Evolutionary conservation across 2,329 filamentous ascomycete species (phyloP).

Genomic region (Fusarium sp.): DNA sequence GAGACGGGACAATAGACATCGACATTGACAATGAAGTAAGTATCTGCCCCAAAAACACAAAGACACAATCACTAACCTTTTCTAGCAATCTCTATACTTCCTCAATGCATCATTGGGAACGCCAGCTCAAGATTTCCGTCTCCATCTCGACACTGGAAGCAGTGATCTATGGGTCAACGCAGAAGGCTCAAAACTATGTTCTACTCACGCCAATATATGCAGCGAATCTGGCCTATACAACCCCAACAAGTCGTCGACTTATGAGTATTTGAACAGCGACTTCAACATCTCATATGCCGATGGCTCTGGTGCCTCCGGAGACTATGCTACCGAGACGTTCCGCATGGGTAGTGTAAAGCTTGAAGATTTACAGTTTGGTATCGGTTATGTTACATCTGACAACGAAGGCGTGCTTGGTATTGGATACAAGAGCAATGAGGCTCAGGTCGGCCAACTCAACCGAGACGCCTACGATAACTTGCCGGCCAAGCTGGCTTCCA

Average conservation of each 20-base stretch:
- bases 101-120: conserved; percentile 70
- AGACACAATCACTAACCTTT: not conserved
- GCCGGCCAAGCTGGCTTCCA: conserved; percentile 68
- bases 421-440: conserved; percentile 83
- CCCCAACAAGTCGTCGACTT: conserved; percentile 78
- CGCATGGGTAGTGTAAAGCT: conserved; percentile 64
- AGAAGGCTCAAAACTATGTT: conserved; percentile 67
- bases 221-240: conserved; percentile 70
- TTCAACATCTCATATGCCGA: conserved; percentile 93
- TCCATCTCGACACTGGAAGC: conserved; percentile 74
- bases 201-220: conserved; percentile 59
- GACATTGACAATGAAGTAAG: conserved; percentile 64
- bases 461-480: conserved; percentile 71
- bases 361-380: conserved; percentile 71
- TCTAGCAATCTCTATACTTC: conserved; percentile 68
- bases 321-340: conserved; percentile 81
- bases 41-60: too few species aligned
- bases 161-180: conserved; percentile 78
- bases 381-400: conserved; percentile 69
- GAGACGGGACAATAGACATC: conserved; percentile 54
- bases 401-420: conserved; percentile 83
- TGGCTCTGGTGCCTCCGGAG: conserved; percentile 77
- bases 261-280: conserved; percentile 73
- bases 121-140: conserved; percentile 62
- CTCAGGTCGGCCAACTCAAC: conserved; percentile 67